Base-by-base conservation (phyloP, 805 yeast species). In the Yarrowia sp. region DNA sequence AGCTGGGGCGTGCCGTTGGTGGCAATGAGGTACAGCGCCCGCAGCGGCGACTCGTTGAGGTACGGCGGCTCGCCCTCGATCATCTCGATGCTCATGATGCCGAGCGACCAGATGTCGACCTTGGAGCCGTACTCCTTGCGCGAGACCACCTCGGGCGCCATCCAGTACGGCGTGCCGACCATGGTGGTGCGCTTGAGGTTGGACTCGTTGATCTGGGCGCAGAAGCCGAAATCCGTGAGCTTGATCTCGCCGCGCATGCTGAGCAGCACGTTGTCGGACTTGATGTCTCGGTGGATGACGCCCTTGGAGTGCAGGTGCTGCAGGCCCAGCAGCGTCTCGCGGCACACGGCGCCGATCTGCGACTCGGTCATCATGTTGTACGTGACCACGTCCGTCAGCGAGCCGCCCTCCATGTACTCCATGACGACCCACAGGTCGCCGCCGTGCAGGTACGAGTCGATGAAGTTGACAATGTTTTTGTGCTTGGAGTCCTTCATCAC, bases 121-220 rank as follows among this genome's bases (percentile, higher is more conserved):
- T 94, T 92, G 51, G 96, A 94, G 33, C 96, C 99, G 71, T 94
- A 94, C 71, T 92, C 97, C 73, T 91, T 92, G 68, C 96, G 84
- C 18, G 92, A 84, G 25, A 94, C 97, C 61, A 94, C 97, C 73
- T 94, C 99, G 0, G 99, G 99, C 0, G 99, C 99, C 99, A 94
- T 94, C 99, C 99, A 94, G 73, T 94, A 94, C 13, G 99, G 99
- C 0, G 99, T 94, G 14, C 99, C 99, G 16, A 94, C 99, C 96
- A 94, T 90, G 4, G 99, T 94, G 3, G 97, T 91, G 72, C 99
- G 84, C 73, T 93, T 92, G 42, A 42, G 41, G 21, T 58, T 58
- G 61, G 83, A 81, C 66, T 87, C 96, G 35, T 87, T 88, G 64
- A 88, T 80, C 74, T 92, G 96, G 0, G 99, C 99, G 76, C 99